Base-by-base conservation (phyloP, 768 basidiomycete genomes). In the Leccinum truebloodii region DNA sequence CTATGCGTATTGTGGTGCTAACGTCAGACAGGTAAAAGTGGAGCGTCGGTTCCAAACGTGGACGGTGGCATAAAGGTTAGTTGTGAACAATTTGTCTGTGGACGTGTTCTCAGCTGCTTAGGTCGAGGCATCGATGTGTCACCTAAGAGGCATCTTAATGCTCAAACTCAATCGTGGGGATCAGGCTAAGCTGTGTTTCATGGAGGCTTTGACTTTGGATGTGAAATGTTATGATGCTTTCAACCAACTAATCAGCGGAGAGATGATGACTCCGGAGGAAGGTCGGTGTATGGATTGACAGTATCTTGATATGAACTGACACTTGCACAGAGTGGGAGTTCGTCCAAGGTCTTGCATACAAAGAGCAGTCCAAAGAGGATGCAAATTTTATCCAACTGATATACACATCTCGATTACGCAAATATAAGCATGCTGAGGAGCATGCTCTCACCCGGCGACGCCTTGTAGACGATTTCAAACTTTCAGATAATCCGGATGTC, bases 211-310 rank as follows among this genome's bases (percentile, higher is more conserved):
- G 22, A 84, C 90, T 2, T 80, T 98, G 22, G 97, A 99, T 65
- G 93, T 98, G 35, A 97, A 97, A 75, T 98, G 96, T 73, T 98
- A 94, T 67, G 97, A 98, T 64, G 89, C 94, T 2, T 98, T 97
- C 69, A 88, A 92, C 61, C 90, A 94, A 62, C 82, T 99, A 10
- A 79, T 98, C 28, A 88, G 86, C 20, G 92, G 94, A 2, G 93
- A 95, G 71, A 96, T 98, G 94, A 93, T 99, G 91, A 86, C 90
- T 12, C 86, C 91, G 1, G 89, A 94, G 60, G 97, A 99, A 85
- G 96, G 96, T 92, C 49, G n/a, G 73, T 59, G n/a, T 55, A n/a
- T 13, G 41, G 22, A 22, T 56, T 59, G 48, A 28, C 20, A 28
- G 20, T 20, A 26, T 55, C 49, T 26, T 26, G 20, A 37, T 32